Evolutionary conservation across 1,284 basidiomycete genomes (phyloP), one percentile per base, ranked within the genome.

Genomic region (Ceratobasidium sp.): DNA sequence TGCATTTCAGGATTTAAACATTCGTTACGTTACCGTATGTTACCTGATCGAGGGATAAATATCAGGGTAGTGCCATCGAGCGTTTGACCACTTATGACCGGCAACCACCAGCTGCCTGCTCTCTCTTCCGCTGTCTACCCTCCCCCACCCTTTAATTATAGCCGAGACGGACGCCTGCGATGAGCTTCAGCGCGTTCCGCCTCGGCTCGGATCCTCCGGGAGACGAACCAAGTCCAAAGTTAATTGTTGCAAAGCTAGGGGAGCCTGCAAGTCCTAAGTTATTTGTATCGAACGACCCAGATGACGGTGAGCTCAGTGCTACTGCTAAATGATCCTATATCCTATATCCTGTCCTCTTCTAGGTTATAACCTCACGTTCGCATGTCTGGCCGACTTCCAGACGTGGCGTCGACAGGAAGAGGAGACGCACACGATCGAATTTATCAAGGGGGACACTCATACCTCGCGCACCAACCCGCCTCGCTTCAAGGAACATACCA

Each of bases 391-490:
- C 0, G 90, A 89, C 48, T 94, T 94, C 79, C 86, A 92, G 76
- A 87, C 84, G 67, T 94, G 92, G 92, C 85, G 91, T 22, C 79
- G 81, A n/a, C 84, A 84, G 74, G 92, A 93, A 79, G 93, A 93
- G 82, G 91, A 92, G 77, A 85, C 87, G 14, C 89, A 92, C 80
- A 88, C 90, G 56, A 44, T 94, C 79, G 93, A 94, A 81, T 94
- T 93, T 80, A 92, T 94, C 57, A 94, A 93, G 84, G 92, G 91
- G 57, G 92, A 93, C 81, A 92, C 91, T 0, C 92, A 93, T 82
- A 89, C 89, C 65, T 93, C 91, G 79, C 93, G 93, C 79, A 92
- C 92, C 5, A 87, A 91, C 75, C 93, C 92, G 1, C 93, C 93
- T 31, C 88, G 92, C 51, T 94, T 93, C 85, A 93, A 92, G 80